Percentiles rank a stretch among this genome's conserved stretches.
Evolutionary conservation across 192 early-diverging fungal species (phyloP).

Genomic region (Backusella liffmaniae): DNA sequence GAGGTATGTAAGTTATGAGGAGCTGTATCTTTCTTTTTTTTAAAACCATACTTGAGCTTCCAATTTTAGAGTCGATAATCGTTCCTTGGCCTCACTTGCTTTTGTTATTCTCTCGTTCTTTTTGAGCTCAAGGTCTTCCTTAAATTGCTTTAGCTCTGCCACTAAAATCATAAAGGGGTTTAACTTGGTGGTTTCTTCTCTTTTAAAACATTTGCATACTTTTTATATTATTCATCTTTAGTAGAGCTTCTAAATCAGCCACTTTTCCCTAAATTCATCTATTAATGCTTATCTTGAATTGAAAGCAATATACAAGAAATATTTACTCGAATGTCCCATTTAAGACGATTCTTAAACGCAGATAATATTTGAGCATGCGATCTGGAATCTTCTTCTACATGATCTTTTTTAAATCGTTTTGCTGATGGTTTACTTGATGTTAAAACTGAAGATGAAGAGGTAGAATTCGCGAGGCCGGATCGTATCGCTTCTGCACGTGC

Average conservation of each 20-base stretch:
- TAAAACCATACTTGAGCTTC: not conserved
- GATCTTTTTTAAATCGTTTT: not conserved
- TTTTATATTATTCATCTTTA: not conserved
- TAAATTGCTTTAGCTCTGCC: not conserved
- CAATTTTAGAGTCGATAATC: not conserved
- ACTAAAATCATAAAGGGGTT: not conserved
- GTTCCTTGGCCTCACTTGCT: not conserved
- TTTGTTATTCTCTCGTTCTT: not conserved
- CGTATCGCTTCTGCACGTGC: constrained; percentile 6
- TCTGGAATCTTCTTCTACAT: not conserved
- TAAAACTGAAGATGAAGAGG: not conserved
- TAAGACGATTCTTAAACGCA: not conserved
- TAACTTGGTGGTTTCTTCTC: not conserved
- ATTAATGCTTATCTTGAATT: not conserved
- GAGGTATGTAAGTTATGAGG: not conserved
- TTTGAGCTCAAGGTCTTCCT: not conserved
- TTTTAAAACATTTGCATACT: not conserved
- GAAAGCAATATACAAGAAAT: not conserved
- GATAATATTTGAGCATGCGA: not conserved
- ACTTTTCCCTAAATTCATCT: constrained; percentile 5
- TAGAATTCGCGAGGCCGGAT: not conserved
- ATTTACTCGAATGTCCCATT: constrained; percentile 9
- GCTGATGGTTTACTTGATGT: not conserved
- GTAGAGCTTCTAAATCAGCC: not conserved
- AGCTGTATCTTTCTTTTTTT: not conserved